Conservation (phyloP, 2,329 filamentous ascomycete species). For the Exophiala calicioides region DNA sequence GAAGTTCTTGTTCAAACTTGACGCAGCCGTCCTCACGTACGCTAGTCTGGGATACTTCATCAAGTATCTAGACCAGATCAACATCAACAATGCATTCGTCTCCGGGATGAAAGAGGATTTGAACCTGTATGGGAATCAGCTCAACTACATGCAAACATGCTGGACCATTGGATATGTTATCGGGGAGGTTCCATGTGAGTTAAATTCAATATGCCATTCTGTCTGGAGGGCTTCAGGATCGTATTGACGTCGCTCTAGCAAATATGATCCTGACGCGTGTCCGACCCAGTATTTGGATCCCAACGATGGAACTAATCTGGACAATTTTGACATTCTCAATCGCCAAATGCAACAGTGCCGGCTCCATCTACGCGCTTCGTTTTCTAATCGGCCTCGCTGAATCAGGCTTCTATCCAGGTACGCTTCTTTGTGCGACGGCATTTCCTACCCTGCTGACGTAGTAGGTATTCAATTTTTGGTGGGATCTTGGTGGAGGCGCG, state of each 20-base stretch:
- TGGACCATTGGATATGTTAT: constrained; percentile 65
- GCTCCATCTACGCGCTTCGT: constrained; percentile 32
- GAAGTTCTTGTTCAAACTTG: constrained; percentile 57
- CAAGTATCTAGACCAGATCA: constrained; percentile 53
- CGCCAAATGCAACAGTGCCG: constrained; percentile 45
- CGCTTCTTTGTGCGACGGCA: no score
- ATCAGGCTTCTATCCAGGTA: constrained; percentile 55
- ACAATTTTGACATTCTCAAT: constrained; percentile 60
- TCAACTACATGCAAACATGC: constrained; percentile 60
- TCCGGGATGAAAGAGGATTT: constrained; percentile 57
- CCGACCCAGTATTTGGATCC: constrained; percentile 18
- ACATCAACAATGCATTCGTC: constrained; percentile 53
- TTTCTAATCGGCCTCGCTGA: constrained; percentile 43
- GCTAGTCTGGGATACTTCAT: constrained; percentile 57
- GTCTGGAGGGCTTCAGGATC: neutral
- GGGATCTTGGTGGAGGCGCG: constrained; percentile 47
- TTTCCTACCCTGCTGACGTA: no score
- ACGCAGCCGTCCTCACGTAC: constrained; percentile 58
- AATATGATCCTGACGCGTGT: constrained; percentile 53
- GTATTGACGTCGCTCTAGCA: constrained; percentile 36
- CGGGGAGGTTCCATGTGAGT: constrained; percentile 42
- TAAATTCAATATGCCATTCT: neutral
- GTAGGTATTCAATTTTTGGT: no score
- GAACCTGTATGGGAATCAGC: constrained; percentile 54
- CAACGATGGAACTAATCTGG: constrained; percentile 48